Evolutionary conservation across 768 basidiomycete genomes (phyloP).

Genomic region (Lyophyllum shimeji): DNA sequence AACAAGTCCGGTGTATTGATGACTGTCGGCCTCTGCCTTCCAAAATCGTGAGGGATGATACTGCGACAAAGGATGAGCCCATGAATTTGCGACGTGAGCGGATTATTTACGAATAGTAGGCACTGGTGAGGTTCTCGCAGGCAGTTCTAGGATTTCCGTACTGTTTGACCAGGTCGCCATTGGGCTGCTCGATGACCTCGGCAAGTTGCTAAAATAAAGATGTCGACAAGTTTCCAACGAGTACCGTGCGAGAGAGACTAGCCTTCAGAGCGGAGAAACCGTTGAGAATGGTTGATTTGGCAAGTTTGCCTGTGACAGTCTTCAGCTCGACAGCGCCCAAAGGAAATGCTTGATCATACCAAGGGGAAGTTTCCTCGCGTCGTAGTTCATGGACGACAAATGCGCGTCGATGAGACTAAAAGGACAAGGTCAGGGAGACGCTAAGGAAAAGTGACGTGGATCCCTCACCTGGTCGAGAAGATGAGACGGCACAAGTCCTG

Average conservation of each 20-base stretch:
- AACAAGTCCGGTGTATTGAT: conserved; percentile 38
- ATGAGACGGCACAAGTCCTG: conserved; percentile 51
- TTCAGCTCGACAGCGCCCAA: conserved; percentile 2
- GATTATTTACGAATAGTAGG: conserved; percentile 54
- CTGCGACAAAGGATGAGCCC: conserved; percentile 24
- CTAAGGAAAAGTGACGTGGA: background rate
- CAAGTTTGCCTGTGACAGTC: conserved; percentile 45
- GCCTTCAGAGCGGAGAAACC: conserved; percentile 63
- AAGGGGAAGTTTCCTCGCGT: conserved; percentile 62
- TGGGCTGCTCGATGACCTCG: conserved; percentile 50
- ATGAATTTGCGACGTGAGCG: background rate
- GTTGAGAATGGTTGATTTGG: conserved; percentile 57
- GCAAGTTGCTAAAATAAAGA: conserved; percentile 11
- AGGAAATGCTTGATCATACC: conserved; percentile 29
- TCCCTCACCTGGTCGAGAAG: conserved; percentile 45
- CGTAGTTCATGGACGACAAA: conserved; percentile 64
- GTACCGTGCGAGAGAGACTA: background rate
- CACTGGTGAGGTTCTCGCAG: conserved; percentile 45
- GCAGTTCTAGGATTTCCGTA: conserved; percentile 38
- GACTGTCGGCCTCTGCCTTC: conserved; percentile 42
- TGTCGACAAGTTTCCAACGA: background rate
- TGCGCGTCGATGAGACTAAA: conserved; percentile 50
- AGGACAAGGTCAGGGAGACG: background rate
- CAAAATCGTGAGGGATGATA: conserved; percentile 65
- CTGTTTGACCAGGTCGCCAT: conserved; percentile 34